phyloP scores from a whole-genome alignment of 768 basidiomycete genomes.

The Hericium rajendrae region DNA sequence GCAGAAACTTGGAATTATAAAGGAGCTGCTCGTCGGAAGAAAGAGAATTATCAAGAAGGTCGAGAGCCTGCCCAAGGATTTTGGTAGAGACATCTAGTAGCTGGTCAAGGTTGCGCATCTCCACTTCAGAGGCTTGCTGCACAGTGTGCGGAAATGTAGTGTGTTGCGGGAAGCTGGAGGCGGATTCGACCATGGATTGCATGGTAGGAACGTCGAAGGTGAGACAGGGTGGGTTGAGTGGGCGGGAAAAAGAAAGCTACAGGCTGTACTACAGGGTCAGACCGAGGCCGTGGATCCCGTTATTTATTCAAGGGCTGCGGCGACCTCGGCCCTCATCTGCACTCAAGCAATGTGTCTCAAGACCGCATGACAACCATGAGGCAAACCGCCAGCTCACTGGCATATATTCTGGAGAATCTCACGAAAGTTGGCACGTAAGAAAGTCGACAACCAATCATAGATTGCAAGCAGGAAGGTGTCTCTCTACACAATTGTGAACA shows the following conservation, averaged over 20 bases:
- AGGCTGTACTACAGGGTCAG: not conserved
- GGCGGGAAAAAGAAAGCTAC: not conserved
- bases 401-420: not conserved
- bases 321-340: not conserved
- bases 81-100: conserved; percentile 59
- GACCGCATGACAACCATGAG: not conserved
- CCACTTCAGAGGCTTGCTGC: conserved; percentile 10
- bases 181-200: not conserved
- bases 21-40: conserved; percentile 62
- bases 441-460: not conserved
- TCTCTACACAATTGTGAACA: conserved; percentile 77
- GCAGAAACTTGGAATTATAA: conserved; percentile 59
- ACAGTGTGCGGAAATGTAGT: not conserved
- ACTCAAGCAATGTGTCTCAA: not conserved
- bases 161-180: not conserved
- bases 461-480: conserved; percentile 27
- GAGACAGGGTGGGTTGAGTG: not conserved
- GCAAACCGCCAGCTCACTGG: not conserved
- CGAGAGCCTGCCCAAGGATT: conserved; percentile 63
- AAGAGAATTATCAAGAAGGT: conserved; percentile 57
- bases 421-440: not conserved
- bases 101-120: conserved; percentile 30
- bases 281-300: not conserved
- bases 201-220: not conserved
- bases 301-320: not conserved